phyloP scores from a whole-genome alignment of 495 filamentous ascomycete genomes.

The Bacidia gigantensis region DNA sequence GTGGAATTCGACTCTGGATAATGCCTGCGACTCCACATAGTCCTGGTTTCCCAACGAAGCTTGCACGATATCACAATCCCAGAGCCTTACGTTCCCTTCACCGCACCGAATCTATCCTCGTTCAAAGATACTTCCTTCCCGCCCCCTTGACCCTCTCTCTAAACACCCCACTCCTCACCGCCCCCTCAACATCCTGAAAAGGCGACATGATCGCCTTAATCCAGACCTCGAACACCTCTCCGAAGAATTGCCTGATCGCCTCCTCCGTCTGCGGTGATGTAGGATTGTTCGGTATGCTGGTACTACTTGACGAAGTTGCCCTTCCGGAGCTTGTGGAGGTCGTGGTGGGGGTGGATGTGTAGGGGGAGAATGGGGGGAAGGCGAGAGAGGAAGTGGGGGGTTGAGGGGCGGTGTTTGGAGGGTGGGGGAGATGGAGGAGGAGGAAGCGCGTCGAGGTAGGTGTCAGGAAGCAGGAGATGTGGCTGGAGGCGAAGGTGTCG shows the following conservation, averaged over 20 bases:
- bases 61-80: too few species aligned
- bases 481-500: slow-evolving; percentile 82
- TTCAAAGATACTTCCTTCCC: slow-evolving; percentile 84
- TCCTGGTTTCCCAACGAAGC: too few species aligned
- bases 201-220: slow-evolving; percentile 96
- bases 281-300: slow-evolving; percentile 62
- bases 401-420: slow-evolving; percentile 26
- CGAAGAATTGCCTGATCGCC: slow-evolving; percentile 83
- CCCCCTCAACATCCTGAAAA: slow-evolving; percentile 73
- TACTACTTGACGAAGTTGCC: slow-evolving; percentile 2
- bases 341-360: slow-evolving; percentile 22
- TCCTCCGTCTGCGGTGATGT: slow-evolving; percentile 82
- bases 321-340: slow-evolving; percentile 7
- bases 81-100: neutral
- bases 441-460: slow-evolving; percentile 60
- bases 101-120: neutral
- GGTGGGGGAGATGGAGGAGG: slow-evolving; percentile 65
- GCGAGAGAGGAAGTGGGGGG: slow-evolving; percentile 3
- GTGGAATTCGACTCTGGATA: too few species aligned
- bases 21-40: too few species aligned
- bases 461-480: slow-evolving; percentile 86
- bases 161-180: slow-evolving; percentile 76
- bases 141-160: slow-evolving; percentile 64
- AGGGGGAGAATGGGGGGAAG: slow-evolving; percentile 24
- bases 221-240: slow-evolving; percentile 86